Base-by-base conservation (phyloP, 1,139 yeast species). In the Blastobotrys proliferans region DNA sequence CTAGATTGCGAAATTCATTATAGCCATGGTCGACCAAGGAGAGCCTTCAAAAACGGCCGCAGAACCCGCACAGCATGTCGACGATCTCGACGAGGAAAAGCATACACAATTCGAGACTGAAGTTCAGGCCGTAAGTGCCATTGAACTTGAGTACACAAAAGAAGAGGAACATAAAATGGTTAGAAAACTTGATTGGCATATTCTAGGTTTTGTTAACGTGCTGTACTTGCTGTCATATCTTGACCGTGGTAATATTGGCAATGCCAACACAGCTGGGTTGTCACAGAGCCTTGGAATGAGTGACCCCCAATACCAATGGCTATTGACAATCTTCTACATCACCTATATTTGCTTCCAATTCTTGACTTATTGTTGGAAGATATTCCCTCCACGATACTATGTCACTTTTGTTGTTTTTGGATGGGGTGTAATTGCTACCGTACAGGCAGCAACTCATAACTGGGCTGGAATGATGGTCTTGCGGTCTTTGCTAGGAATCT, bases 201-300 rank as follows among this genome's bases (percentile, higher is more conserved):
- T 51, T 18, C 25, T 53, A 5, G 30, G 51, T 8, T 51, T 40
- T 31, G 63, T 76, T 30, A 70, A 75, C n/a, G 54, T 71, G 37
- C 66, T 77, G 42, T 77, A 77, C 50, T 66, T 77, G 44, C 62
- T 78, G 46, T 73, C 77, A 49, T 76, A 70, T 53, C 64, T 80
- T 47, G 86, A 80, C 60, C 64, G 83, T 51, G 75, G 77, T 50
- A 78, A 77, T 54, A 75, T 80, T 51, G 83, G 83, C 2, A 72
- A 76, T 55, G 84, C 85, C 1, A 67, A 79, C 50, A 68, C 79
- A 25, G 83, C 79, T 38, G 82, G 81, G 5, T 60, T 80, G 43
- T 74, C 70, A 49, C 65, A 62, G 13, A 83, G 77, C 50, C 55
- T 75, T 39, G 57, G 64, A 10, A 62, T 77, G 62, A 44, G 61